phyloP scores from a whole-genome alignment of 2,329 filamentous ascomycete genomes.

The Pestalotiopsis sp. region DNA sequence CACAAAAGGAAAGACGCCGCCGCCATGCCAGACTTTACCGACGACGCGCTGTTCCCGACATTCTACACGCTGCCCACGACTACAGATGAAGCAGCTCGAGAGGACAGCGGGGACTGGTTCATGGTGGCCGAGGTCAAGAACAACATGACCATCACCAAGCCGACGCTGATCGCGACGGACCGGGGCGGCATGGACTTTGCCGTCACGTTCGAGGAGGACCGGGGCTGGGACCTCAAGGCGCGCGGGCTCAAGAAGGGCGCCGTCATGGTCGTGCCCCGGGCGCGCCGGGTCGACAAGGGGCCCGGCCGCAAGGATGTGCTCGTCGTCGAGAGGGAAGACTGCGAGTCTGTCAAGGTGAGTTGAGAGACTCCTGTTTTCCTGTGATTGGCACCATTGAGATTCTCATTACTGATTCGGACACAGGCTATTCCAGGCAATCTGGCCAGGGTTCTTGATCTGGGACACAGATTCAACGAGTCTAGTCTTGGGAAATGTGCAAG shows the following conservation, averaged over 20 bases:
- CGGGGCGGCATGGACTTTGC: conserved; percentile 42
- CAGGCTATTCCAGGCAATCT: conserved; percentile 32
- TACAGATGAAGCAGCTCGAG: background rate
- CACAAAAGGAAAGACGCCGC: background rate
- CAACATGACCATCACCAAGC: conserved; percentile 48
- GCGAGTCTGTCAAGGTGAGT: conserved; percentile 34
- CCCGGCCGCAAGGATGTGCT: conserved; percentile 43
- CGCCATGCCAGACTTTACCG: conserved; percentile 20
- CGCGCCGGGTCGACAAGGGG: conserved; percentile 33
- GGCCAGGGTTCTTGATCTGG: conserved; percentile 31
- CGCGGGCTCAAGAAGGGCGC: conserved; percentile 41
- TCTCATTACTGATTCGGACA: no score
- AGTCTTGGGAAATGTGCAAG: background rate
- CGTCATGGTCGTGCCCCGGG: conserved; percentile 40
- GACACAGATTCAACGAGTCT: conserved; percentile 15
- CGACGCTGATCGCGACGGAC: conserved; percentile 49
- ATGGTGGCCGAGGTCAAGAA: conserved; percentile 34
- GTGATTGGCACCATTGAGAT: background rate
- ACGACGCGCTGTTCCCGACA: conserved; percentile 17
- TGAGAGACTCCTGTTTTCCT: background rate
- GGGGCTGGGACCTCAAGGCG: conserved; percentile 31
- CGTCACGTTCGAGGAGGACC: conserved; percentile 47
- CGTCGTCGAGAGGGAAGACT: conserved; percentile 34
- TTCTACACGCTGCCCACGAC: conserved; percentile 20
- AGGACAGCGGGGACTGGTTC: conserved; percentile 25